Evolutionary conservation across 192 early-diverging fungal species (phyloP).

Genomic region (Coemansia sp.): DNA sequence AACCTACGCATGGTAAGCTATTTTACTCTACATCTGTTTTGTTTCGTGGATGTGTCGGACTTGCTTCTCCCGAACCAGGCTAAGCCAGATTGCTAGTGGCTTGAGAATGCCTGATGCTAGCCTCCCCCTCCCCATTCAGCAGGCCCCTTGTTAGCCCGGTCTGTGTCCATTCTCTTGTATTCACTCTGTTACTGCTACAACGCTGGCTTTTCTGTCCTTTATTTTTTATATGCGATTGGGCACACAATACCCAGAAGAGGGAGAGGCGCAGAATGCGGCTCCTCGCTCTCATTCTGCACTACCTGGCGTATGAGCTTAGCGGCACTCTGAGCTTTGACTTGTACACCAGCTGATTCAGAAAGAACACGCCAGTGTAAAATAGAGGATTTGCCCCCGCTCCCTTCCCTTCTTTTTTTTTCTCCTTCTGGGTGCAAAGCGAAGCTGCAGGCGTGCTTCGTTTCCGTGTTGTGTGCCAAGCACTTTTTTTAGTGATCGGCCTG

Average conservation of each 20-base stretch:
- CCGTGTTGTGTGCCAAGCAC: background rate
- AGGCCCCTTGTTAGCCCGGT: background rate
- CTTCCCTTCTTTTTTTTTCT: background rate
- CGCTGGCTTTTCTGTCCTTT: background rate
- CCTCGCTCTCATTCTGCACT: background rate
- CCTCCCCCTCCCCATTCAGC: background rate
- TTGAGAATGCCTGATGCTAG: conserved; percentile 1
- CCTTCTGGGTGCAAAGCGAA: background rate
- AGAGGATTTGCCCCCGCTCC: conserved; percentile 4
- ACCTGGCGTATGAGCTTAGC: background rate
- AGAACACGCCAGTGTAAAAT: background rate
- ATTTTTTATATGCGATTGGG: background rate
- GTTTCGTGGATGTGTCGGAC: background rate
- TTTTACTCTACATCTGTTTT: background rate
- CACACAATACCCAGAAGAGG: conserved; percentile 10
- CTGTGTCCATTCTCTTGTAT: background rate
- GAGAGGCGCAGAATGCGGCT: conserved; percentile 10
- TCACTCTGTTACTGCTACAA: conserved; percentile 8
- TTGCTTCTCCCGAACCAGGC: background rate
- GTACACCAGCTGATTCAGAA: background rate
- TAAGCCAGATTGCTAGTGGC: conserved; percentile 1
- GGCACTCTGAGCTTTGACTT: conserved; percentile 1
- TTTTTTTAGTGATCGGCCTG: conserved; percentile 1
- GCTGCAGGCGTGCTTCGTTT: background rate
- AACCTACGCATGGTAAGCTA: conserved; percentile 48